These are phyloP conservation scores for Aspergillus coremiiformis DNA, from an alignment of 495 filamentous ascomycete genomes.

Conservation along the genomic window DNA sequence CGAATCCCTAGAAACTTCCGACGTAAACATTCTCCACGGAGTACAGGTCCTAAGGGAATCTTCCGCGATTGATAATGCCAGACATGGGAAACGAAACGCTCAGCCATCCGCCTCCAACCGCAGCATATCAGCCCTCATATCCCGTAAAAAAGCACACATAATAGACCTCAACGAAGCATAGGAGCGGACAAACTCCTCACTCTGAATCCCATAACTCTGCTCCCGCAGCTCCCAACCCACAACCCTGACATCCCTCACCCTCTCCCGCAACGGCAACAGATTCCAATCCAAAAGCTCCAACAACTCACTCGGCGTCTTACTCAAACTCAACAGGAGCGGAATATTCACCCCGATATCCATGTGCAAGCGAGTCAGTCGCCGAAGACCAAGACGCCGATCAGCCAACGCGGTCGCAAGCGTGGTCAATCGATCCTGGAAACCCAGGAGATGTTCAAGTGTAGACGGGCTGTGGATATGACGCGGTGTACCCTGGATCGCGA, in stretches of 20 bases:
- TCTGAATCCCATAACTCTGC: conserved; percentile 10
- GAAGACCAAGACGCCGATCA: not conserved
- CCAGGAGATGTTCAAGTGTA: conserved; percentile 1
- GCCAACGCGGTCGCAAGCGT: not conserved
- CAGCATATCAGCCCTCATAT: conserved; percentile 6
- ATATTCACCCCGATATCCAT: conserved; percentile 3
- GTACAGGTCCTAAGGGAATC: no score
- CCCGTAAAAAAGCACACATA: conserved; percentile 1
- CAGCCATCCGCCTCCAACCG: not conserved
- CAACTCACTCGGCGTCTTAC: conserved; percentile 6
- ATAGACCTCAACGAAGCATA: conserved; percentile 1
- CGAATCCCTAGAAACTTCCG: no score
- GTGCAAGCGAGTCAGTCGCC: not conserved
- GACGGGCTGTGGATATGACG: conserved; percentile 1
- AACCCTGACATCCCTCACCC: not conserved
- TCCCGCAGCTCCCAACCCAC: conserved; percentile 1
- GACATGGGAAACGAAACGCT: no score
- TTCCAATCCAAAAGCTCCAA: conserved; percentile 4
- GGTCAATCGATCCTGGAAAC: conserved; percentile 2
- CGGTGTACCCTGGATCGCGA: conserved; percentile 4
- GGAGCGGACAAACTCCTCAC: conserved; percentile 2
- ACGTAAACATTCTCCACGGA: no score
- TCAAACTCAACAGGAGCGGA: conserved; percentile 7
- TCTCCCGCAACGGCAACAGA: not conserved
- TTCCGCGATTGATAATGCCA: no score